These are phyloP conservation scores for Apiotrichum sp. DNA, from an alignment of 1,284 basidiomycete genomes.

Conservation along the genomic window DNA sequence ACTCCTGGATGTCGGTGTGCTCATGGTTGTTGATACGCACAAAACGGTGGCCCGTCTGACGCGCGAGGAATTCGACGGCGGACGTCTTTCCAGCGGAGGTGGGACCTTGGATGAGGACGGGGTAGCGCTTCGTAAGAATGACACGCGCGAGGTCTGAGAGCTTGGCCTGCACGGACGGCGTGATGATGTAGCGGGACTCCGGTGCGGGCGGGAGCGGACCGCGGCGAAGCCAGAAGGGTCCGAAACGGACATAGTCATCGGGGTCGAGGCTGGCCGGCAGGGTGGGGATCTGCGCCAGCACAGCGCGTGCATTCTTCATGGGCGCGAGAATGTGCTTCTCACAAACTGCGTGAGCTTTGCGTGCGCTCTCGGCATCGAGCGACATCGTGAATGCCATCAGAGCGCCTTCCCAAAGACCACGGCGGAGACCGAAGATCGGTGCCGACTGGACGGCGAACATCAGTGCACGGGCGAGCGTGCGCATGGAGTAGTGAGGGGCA, in stretches of 20 bases:
- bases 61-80: slow-evolving; percentile 91
- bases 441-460: slow-evolving; percentile 84
- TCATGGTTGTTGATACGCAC: slow-evolving; percentile 99
- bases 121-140: slow-evolving; percentile 80
- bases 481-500: slow-evolving; percentile 95
- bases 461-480: slow-evolving; percentile 85
- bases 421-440: slow-evolving; percentile 68
- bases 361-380: slow-evolving; percentile 69
- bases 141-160: slow-evolving; percentile 88
- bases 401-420: slow-evolving; percentile 92
- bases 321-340: slow-evolving; percentile 74
- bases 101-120: slow-evolving; percentile 95
- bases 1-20: slow-evolving; percentile 98
- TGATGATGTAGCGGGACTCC: slow-evolving; percentile 80
- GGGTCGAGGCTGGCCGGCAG: slow-evolving; percentile 53
- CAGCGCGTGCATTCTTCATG: slow-evolving; percentile 71
- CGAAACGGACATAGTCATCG: slow-evolving; percentile 72
- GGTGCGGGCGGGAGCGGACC: slow-evolving; percentile 56
- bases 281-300: slow-evolving; percentile 63
- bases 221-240: slow-evolving; percentile 81
- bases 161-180: slow-evolving; percentile 93
- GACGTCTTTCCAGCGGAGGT: slow-evolving; percentile 98
- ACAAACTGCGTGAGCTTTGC: slow-evolving; percentile 62
- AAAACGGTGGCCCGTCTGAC: slow-evolving; percentile 88
- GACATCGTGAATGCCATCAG: slow-evolving; percentile 98